Percentiles rank a stretch among this genome's conserved stretches.
These are phyloP conservation scores for Candida suzukii DNA, from an alignment of 805 yeast species.

Conservation along the genomic window DNA sequence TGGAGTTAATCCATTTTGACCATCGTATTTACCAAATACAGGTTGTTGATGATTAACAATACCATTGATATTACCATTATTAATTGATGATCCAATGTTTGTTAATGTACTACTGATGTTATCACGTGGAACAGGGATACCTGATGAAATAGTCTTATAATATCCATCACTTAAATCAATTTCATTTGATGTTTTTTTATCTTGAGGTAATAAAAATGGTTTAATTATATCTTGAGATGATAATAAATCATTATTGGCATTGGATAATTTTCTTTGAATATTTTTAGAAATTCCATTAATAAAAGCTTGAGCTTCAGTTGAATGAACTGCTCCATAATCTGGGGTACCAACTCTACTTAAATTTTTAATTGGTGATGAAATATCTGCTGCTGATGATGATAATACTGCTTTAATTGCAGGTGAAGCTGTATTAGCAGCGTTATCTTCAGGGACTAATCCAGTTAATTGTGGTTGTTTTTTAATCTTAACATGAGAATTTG, in stretches of 20 bases:
- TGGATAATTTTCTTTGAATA: conserved; percentile 11
- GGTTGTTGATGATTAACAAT: too few relatives aligned
- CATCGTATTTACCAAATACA: not conserved
- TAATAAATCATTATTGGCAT: not conserved
- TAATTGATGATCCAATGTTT: too few relatives aligned
- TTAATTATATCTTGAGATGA: conserved; percentile 1
- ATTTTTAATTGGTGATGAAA: not conserved
- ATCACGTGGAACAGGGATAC: not conserved
- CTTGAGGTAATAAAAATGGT: conserved; percentile 12
- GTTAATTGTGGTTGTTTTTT: conserved; percentile 43
- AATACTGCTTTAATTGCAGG: too few relatives aligned
- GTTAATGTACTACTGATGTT: not conserved
- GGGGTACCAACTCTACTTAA: conserved; percentile 1
- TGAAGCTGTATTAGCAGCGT: not conserved
- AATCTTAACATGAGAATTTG: conserved; percentile 59
- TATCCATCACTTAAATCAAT: conserved; percentile 14
- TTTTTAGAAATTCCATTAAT: conserved; percentile 28
- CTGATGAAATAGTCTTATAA: not conserved
- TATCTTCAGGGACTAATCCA: not conserved
- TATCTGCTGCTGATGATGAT: too few relatives aligned
- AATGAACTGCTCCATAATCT: conserved; percentile 28
- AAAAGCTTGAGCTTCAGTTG: conserved; percentile 37
- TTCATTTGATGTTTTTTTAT: conserved; percentile 8
- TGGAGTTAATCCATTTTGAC: not conserved
- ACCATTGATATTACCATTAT: too few relatives aligned